A percentile compares a stretch with the other conserved stretches of the same genome.
Conservation (phyloP, 2,329 filamentous ascomycete genomes). For the Trichoderma aggressivum region DNA sequence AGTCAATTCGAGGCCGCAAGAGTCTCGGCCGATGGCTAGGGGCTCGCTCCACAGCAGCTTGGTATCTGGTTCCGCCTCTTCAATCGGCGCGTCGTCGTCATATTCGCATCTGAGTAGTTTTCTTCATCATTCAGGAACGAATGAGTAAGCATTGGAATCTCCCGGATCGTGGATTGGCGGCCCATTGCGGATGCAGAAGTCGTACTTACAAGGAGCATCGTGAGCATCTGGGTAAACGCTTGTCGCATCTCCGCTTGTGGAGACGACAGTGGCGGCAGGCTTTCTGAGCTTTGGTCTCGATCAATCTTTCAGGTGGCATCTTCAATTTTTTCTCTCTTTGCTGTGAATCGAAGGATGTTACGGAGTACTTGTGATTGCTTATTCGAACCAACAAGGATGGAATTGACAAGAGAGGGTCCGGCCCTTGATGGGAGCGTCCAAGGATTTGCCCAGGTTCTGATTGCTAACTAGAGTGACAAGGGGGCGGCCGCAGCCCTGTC, state of each 20-base stretch:
- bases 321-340: neutral
- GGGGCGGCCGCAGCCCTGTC: conserved; percentile 2
- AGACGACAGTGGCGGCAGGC: neutral
- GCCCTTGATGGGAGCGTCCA: neutral
- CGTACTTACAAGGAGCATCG: conserved; percentile 3
- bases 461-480: neutral
- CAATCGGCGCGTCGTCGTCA: neutral
- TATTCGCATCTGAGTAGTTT: conserved; percentile 7
- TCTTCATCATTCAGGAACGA: neutral
- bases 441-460: neutral
- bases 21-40: neutral
- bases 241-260: conserved; percentile 13
- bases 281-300: neutral
- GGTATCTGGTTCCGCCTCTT: neutral
- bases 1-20: conserved; percentile 6
- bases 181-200: neutral
- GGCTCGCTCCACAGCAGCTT: neutral
- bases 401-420: neutral
- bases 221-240: neutral
- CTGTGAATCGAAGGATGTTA: neutral
- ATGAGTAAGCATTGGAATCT: neutral
- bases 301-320: neutral
- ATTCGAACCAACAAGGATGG: neutral
- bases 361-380: neutral
- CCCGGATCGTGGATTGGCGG: neutral